Evolutionary conservation across 768 basidiomycete species (phyloP).

Genomic region (Sistotremastrum niveocremeum): DNA sequence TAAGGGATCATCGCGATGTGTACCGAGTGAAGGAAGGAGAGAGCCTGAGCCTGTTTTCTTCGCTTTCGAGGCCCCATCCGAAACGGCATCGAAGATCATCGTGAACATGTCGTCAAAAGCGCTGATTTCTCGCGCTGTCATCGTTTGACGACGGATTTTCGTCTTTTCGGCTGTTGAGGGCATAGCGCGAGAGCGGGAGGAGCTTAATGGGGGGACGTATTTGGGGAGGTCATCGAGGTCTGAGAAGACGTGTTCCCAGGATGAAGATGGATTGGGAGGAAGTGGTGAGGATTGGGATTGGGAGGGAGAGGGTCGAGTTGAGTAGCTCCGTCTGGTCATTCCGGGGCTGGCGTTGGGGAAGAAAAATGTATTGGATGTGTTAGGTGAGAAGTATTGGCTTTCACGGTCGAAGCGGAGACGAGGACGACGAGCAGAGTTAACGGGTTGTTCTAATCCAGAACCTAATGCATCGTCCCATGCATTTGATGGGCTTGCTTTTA

Average conservation of each 20-base stretch:
- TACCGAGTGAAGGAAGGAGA: background rate
- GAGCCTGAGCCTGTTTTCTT: conserved; percentile 1
- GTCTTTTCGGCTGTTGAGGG: conserved; percentile 9
- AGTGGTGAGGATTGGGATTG: too few relatives aligned
- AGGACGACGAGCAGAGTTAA: too few relatives aligned
- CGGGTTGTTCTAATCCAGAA: too few relatives aligned
- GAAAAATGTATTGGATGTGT: too few relatives aligned
- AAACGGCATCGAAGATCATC: conserved; percentile 47
- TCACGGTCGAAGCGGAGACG: too few relatives aligned
- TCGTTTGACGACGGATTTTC: conserved; percentile 32
- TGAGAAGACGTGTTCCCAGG: conserved; percentile 44
- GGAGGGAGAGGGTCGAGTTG: too few relatives aligned
- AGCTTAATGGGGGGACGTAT: conserved; percentile 11
- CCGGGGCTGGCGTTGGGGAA: too few relatives aligned
- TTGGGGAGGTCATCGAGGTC: conserved; percentile 24
- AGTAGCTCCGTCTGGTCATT: too few relatives aligned
- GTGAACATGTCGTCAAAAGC: conserved; percentile 66
- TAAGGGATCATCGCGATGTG: conserved; percentile 1
- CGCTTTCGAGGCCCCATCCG: conserved; percentile 11
- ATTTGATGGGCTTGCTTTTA: too few relatives aligned
- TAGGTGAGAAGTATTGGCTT: too few relatives aligned
- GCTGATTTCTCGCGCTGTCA: conserved; percentile 54
- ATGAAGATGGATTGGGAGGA: conserved; percentile 6
- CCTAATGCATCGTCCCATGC: too few relatives aligned
- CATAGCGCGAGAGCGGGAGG: background rate